A percentile compares a stretch with the other conserved stretches of the same genome.
Conservation (phyloP, 345 rosid species). For the Bruguiera sexangula region DNA sequence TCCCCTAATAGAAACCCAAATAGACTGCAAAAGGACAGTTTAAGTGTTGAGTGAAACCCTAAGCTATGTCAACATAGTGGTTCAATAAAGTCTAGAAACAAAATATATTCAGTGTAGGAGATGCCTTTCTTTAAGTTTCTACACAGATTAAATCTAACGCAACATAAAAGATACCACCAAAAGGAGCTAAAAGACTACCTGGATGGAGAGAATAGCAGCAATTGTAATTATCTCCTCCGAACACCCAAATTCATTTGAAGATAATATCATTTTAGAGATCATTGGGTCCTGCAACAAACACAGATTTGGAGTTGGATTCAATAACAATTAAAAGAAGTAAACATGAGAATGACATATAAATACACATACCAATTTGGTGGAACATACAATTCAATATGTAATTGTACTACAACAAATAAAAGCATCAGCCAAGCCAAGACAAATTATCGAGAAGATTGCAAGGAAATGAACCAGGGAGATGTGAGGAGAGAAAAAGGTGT, state of each 20-base stretch:
- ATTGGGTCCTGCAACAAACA: constrained; percentile 67
- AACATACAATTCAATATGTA: too few relatives aligned
- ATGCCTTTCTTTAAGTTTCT: too few relatives aligned
- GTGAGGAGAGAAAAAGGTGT: too few relatives aligned
- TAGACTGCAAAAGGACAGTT: constrained; percentile 53
- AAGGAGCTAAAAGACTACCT: constrained; percentile 37
- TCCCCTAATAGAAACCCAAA: constrained; percentile 82
- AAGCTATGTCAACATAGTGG: not conserved
- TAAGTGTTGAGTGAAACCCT: not conserved
- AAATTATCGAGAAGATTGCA: too few relatives aligned
- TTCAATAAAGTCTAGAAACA: not conserved
- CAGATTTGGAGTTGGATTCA: not conserved
- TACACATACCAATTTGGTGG: too few relatives aligned
- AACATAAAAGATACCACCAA: not conserved
- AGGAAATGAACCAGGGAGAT: too few relatives aligned
- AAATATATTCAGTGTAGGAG: too few relatives aligned
- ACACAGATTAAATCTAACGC: too few relatives aligned
- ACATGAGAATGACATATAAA: not conserved
- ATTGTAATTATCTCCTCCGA: constrained; percentile 82
- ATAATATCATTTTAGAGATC: constrained; percentile 90
- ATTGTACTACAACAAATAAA: too few relatives aligned
- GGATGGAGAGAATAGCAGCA: constrained; percentile 84
- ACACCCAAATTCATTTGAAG: constrained; percentile 87
- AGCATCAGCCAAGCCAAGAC: too few relatives aligned
- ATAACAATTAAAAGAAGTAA: not conserved